Evolutionary conservation across 2,329 filamentous ascomycete genomes (phyloP), one percentile per base, ranked within the genome.

Genomic region (Phyllosticta capitalensis): DNA sequence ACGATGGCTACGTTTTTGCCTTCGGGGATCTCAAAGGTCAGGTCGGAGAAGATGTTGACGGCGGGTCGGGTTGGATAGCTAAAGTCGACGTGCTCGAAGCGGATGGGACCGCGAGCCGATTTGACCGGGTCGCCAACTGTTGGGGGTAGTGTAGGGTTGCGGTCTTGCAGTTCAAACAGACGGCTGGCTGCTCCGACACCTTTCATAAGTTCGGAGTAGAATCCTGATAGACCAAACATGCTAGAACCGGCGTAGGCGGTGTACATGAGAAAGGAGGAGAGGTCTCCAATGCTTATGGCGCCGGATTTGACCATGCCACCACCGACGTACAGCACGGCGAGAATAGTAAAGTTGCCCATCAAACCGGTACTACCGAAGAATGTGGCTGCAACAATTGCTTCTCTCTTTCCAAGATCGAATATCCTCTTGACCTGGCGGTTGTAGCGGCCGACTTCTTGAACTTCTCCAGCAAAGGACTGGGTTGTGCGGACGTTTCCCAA

Each of bases 171-270:
- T 70, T 99, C 94, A 68, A 99, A 99, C 1, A 99, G 80, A 62
- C 94, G 88, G 68, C 88, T 95, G n/a, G 94, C 94, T 50, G 94
- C 94, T 67, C 95, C 94, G 3, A 96, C 92, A 50, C 95, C 95
- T 74, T 99, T 99, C 94, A 99, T 99, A 63, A 99, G 81, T 71
- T 99, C 94, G 0, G 92, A 96, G 74, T 96, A 99, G 76, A 99
- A 99, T 60, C 89, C 90, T 3, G 91, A 96, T 1, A 99, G 79
- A 3, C 94, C 94, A 66, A 97, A 96, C 64, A 99, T 83, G 74
- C 90, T 95, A 54, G 89, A 94, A 19, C 85, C 85, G 57, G 85
- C 85, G 66, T 87, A 97, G 3, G 90, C 92, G 2, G 92, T 95
- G 74, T 97, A 99, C 92, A 99, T 97, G 77, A 99, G 83, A 75